Conservation (phyloP, 345 rosid genomes). For the Murraya paniculata region DNA sequence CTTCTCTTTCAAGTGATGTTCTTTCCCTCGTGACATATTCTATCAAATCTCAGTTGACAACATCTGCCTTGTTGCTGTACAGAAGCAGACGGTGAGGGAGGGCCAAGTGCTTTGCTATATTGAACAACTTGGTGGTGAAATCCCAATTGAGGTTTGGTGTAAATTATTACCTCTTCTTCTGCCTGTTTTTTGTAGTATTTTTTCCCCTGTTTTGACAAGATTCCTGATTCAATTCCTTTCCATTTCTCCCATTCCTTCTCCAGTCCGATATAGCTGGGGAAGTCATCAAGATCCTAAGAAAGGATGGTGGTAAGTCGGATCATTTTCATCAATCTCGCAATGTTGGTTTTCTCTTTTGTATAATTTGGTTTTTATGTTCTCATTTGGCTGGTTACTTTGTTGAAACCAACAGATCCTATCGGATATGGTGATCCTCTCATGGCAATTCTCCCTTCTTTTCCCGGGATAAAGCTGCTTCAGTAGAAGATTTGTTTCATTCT, state of each 20-base stretch:
- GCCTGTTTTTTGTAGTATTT: neutral
- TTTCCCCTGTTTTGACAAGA: neutral
- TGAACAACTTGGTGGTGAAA: slow-evolving; percentile 80
- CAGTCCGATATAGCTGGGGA: slow-evolving; percentile 87
- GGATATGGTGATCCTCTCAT: slow-evolving; percentile 87
- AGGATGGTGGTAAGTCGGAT: slow-evolving; percentile 70
- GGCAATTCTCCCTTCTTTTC: slow-evolving; percentile 80
- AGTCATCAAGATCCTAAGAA: slow-evolving; percentile 63
- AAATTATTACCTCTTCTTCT: neutral
- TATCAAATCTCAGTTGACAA: slow-evolving; percentile 17
- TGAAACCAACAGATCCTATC: slow-evolving; percentile 61
- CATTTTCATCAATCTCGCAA: neutral
- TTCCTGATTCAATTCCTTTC: neutral
- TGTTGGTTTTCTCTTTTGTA: neutral
- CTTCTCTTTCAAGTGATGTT: neutral
- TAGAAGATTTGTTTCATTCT: slow-evolving; percentile 25
- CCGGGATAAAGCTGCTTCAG: slow-evolving; percentile 88
- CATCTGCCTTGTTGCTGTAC: slow-evolving; percentile 24
- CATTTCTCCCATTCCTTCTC: slow-evolving; percentile 11
- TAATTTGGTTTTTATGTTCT: neutral
- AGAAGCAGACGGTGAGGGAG: slow-evolving; percentile 88
- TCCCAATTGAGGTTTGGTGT: slow-evolving; percentile 66
- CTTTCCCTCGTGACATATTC: neutral
- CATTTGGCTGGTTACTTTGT: slow-evolving; percentile 4
- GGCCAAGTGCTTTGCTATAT: slow-evolving; percentile 87